Conservation (phyloP, 148 eudicot species). For the Chenopodium quinoa region DNA sequence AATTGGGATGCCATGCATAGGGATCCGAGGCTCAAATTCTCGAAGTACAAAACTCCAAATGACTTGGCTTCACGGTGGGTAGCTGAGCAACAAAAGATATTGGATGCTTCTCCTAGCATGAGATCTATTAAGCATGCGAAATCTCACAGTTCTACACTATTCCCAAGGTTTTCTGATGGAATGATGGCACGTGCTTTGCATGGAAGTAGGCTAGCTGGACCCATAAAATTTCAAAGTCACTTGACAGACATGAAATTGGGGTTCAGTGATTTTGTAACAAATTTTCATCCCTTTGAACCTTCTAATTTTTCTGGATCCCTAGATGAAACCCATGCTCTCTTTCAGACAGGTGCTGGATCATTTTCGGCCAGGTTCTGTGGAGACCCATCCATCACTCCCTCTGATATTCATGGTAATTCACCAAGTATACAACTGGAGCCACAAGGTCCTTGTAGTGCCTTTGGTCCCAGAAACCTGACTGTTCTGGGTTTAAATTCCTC, state of each 20-base stretch:
- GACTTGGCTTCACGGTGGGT: constrained; percentile 83
- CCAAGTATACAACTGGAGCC: constrained; percentile 43
- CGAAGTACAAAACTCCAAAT: constrained; percentile 53
- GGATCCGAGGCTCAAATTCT: constrained; percentile 73
- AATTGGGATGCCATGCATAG: constrained; percentile 80
- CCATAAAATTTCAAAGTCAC: constrained; percentile 54
- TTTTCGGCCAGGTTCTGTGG: constrained; percentile 38
- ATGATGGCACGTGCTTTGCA: constrained; percentile 80
- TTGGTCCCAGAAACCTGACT: constrained; percentile 36
- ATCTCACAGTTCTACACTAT: constrained; percentile 38
- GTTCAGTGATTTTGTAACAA: constrained; percentile 47
- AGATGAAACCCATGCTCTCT: constrained; percentile 34
- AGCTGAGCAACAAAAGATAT: constrained; percentile 72
- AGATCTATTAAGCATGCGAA: constrained; percentile 43
- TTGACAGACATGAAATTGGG: constrained; percentile 90
- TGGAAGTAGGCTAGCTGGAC: constrained; percentile 55
- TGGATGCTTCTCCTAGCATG: constrained; percentile 44
- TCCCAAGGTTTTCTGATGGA: constrained; percentile 72
- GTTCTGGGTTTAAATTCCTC: constrained; percentile 36
- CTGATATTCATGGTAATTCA: constrained; percentile 45
- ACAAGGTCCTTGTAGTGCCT: constrained; percentile 42
- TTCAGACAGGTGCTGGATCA: constrained; percentile 44
- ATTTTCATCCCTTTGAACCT: constrained; percentile 40
- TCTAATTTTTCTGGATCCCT: constrained; percentile 36
- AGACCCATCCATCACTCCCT: constrained; percentile 44